Evolutionary conservation across 1,139 yeast species (phyloP).

Genomic region (Arxiozyma heterogenica): DNA sequence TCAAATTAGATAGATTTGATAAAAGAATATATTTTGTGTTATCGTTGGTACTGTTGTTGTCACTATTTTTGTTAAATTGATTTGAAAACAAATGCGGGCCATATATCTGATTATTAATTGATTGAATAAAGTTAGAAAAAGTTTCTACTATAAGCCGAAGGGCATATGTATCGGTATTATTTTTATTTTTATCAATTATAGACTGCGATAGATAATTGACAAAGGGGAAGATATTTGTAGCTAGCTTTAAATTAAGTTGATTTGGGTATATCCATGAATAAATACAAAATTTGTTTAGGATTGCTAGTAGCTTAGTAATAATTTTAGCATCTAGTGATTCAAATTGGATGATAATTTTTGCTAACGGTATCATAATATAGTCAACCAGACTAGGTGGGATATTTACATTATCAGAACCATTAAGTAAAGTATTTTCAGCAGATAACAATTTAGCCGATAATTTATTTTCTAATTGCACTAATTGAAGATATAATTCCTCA

Average conservation of each 20-base stretch:
- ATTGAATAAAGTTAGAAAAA: slow-evolving; percentile 7
- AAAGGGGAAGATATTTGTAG: slow-evolving; percentile 44
- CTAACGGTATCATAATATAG: neutral
- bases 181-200: slow-evolving; percentile 32
- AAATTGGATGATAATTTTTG: neutral
- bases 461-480: neutral
- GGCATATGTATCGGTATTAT: slow-evolving; percentile 27
- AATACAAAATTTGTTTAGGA: neutral
- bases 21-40: slow-evolving; percentile 12
- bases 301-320: neutral
- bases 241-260: slow-evolving; percentile 34
- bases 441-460: neutral
- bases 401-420: neutral
- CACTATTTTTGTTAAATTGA: neutral
- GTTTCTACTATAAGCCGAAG: neutral
- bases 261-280: slow-evolving; percentile 16
- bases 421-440: no score
- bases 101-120: slow-evolving; percentile 24
- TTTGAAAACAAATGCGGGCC: slow-evolving; percentile 28
- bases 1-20: slow-evolving; percentile 41
- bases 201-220: slow-evolving; percentile 34
- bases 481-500: neutral
- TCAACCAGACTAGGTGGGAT: neutral
- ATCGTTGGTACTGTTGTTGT: slow-evolving; percentile 22
- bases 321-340: neutral